Evolutionary conservation across 1,284 basidiomycete species (phyloP), one percentile per base, ranked within the genome.

Genomic region (Moniliella sp.): DNA sequence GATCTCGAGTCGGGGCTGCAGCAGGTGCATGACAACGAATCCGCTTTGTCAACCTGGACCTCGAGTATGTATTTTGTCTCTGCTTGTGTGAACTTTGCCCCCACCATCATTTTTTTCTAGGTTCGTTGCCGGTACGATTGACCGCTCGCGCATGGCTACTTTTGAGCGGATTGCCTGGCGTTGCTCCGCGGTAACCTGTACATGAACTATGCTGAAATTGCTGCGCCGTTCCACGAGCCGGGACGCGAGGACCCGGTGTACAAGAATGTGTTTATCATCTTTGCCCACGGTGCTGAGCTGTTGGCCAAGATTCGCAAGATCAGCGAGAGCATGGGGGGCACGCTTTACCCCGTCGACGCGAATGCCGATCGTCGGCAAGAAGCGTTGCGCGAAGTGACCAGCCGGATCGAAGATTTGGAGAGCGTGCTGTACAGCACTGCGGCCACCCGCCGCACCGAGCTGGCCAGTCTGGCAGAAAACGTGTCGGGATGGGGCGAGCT

Each of bases 211-310:
- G 58, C 62, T 43, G 86, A 97, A 64, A 97, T 99, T 50, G 71
- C 73, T 27, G 79, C 88, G 50, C 78, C 83, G 1, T 93, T 97
- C 55, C 69, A 84, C 37, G 79, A 94, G 55, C 75, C 83, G 10
- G 69, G 68, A 27, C 78, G 76, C 2, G 62, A 57, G 14, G 50
- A 55, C 32, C 48, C 55, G 14, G 46, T 57, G 14, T 47, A 40
- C 40, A 99, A 97, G 71, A 86, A 94, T 48, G 91, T 97, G 27
- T 99, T 99, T 67, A 91, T 99, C 66, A n/a, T n/a, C n/a, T 99
- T 99, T 56, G 91, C 88, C 0, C 91, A 99, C 52, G 91, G 91
- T 19, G 74, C 82, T 30, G 76, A 78, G 26, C 69, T 97, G 13
- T 73, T 97, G 17, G 72, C 79, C 48, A 99, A 97, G 70, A 94